These are phyloP conservation scores for Nyctanthes arbortristis DNA, from an alignment of 257 asterid species.

Conservation along the genomic window DNA sequence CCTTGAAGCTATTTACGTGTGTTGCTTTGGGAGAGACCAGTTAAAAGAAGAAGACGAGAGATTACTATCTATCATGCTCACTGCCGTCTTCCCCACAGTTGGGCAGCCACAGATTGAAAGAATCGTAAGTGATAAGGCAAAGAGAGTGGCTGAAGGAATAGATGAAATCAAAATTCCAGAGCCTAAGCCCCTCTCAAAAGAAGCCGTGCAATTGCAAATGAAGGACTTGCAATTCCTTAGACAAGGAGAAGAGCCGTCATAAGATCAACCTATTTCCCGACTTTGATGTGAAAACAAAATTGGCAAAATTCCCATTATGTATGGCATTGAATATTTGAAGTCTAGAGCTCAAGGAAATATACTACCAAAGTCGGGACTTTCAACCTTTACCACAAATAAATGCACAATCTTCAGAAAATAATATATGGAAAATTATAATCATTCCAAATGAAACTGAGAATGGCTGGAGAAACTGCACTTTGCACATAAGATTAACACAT, in stretches of 20 bases:
- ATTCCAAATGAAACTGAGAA: background rate
- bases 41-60: slow-evolving; percentile 76
- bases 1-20: slow-evolving; percentile 76
- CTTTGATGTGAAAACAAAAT: background rate
- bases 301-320: background rate
- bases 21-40: slow-evolving; percentile 69
- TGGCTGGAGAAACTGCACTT: background rate
- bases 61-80: slow-evolving; percentile 59
- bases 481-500: background rate
- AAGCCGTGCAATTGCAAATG: slow-evolving; percentile 88
- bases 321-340: background rate
- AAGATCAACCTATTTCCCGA: background rate
- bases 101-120: slow-evolving; percentile 51
- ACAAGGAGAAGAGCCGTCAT: slow-evolving; percentile 42
- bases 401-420: background rate
- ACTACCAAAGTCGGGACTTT: background rate
- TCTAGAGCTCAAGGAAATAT: background rate
- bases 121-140: slow-evolving; percentile 68
- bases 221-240: slow-evolving; percentile 84
- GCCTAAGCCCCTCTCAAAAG: slow-evolving; percentile 71
- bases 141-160: slow-evolving; percentile 65
- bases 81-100: slow-evolving; percentile 68
- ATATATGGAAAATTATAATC: background rate
- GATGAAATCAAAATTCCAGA: slow-evolving; percentile 63
- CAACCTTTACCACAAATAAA: background rate